These are phyloP conservation scores for Dactylellina cionopaga DNA, from an alignment of 2,329 filamentous ascomycete genomes.

Conservation along the genomic window DNA sequence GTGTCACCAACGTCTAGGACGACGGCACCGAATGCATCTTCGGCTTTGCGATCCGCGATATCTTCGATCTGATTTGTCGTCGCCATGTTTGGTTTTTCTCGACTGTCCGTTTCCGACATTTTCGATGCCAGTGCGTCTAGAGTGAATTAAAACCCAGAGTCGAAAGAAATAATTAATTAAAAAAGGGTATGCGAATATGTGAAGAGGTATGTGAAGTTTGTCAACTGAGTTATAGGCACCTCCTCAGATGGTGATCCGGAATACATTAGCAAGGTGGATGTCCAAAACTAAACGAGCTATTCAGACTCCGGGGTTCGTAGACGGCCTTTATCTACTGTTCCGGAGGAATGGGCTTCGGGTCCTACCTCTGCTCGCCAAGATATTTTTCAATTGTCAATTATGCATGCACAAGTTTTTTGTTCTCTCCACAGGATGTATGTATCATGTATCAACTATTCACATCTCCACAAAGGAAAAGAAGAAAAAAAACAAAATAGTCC, in stretches of 20 bases:
- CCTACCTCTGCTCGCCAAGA: conserved; percentile 7
- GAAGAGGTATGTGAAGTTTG: conserved; percentile 2
- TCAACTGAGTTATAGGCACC: conserved; percentile 46
- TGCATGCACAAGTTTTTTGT: background rate
- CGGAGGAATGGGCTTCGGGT: conserved; percentile 33
- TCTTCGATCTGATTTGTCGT: conserved; percentile 39
- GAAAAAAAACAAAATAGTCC: conserved; percentile 20
- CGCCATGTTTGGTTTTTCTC: conserved; percentile 27
- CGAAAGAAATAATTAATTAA: conserved; percentile 13
- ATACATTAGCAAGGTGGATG: conserved; percentile 35
- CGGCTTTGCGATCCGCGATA: conserved; percentile 30
- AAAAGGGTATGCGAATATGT: conserved; percentile 5
- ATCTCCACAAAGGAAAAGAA: conserved; percentile 15
- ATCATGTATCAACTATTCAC: conserved; percentile 3
- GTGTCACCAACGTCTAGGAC: conserved; percentile 59
- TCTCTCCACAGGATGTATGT: conserved; percentile 8
- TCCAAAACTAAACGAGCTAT: conserved; percentile 14
- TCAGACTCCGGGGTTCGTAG: conserved; percentile 39
- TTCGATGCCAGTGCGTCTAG: background rate
- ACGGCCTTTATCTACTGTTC: conserved; percentile 51
- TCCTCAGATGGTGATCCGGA: conserved; percentile 46
- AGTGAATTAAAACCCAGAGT: background rate
- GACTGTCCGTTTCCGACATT: conserved; percentile 48
- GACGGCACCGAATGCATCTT: conserved; percentile 36
- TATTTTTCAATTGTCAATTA: background rate